Conservation (phyloP, 2,329 filamentous ascomycete genomes). For the Trichoderma sp. region DNA sequence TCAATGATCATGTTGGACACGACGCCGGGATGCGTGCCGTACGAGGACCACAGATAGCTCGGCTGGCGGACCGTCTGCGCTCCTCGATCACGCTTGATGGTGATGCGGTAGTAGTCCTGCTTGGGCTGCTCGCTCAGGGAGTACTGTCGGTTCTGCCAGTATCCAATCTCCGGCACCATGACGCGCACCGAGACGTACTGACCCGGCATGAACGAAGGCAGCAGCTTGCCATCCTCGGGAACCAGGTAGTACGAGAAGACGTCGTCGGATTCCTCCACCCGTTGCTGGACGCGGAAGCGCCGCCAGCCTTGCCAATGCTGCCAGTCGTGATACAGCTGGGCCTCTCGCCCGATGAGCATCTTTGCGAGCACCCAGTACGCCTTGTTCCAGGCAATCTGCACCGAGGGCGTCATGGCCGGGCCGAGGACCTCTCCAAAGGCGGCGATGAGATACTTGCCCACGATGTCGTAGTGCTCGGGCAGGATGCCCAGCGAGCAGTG, state of each 20-base stretch:
- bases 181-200: constrained; percentile 72
- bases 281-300: constrained; percentile 66
- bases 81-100: constrained; percentile 68
- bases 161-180: constrained; percentile 58
- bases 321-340: constrained; percentile 63
- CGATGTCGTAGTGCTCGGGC: constrained; percentile 71
- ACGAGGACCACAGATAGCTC: constrained; percentile 34
- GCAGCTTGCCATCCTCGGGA: constrained; percentile 62
- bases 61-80: constrained; percentile 43
- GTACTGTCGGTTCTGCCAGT: constrained; percentile 71
- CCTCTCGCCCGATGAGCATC: constrained; percentile 70
- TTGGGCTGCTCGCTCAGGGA: constrained; percentile 69
- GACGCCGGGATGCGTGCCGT: constrained; percentile 59
- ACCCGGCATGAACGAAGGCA: constrained; percentile 69
- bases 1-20: constrained; percentile 73
- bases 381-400: constrained; percentile 68
- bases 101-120: constrained; percentile 68
- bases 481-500: constrained; percentile 71
- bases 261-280: constrained; percentile 67
- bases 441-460: constrained; percentile 69
- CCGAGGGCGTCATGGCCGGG: constrained; percentile 63
- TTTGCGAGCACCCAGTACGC: constrained; percentile 76
- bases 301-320: constrained; percentile 69
- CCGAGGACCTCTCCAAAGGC: constrained; percentile 71
- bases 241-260: constrained; percentile 73